Percentiles rank a stretch among this genome's conserved stretches.
phyloP scores from a whole-genome alignment of 2,329 filamentous ascomycete species.

The Fusarium zealandicum region DNA sequence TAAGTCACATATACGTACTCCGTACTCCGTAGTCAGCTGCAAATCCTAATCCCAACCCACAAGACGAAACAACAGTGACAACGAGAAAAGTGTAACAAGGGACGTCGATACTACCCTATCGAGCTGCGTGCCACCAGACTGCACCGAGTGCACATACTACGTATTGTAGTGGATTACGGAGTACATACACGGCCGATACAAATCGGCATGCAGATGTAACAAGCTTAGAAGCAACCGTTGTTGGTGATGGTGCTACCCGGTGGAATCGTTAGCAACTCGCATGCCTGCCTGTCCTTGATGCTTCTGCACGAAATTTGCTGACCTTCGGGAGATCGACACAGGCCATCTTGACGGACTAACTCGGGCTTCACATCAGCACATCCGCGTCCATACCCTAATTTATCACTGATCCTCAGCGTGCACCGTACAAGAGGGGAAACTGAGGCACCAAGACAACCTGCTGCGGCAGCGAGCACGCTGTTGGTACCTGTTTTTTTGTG shows the following conservation, averaged over 20 bases:
- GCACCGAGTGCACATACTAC: background rate
- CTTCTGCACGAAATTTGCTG: conserved; percentile 12
- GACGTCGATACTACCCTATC: conserved; percentile 8
- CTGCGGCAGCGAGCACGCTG: too few relatives aligned
- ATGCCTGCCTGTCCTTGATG: conserved; percentile 1
- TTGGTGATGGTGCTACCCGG: too few relatives aligned
- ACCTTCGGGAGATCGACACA: conserved; percentile 39
- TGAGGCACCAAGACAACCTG: conserved; percentile 6
- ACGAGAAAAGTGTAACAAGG: conserved; percentile 15
- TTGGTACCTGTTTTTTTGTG: conserved; percentile 15
- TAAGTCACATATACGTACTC: conserved; percentile 29
- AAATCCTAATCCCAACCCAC: conserved; percentile 5
- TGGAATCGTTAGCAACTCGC: too few relatives aligned
- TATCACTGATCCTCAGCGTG: too few relatives aligned
- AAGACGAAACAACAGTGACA: conserved; percentile 20
- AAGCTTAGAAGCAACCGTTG: too few relatives aligned
- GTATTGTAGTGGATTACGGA: too few relatives aligned
- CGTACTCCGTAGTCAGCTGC: conserved; percentile 9
- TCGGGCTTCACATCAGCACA: conserved; percentile 20
- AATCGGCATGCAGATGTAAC: too few relatives aligned
- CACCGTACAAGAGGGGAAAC: too few relatives aligned
- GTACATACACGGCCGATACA: background rate
- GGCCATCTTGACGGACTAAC: conserved; percentile 33
- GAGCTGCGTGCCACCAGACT: conserved; percentile 6
- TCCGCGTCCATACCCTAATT: too few relatives aligned